phyloP scores from a whole-genome alignment of 108 stramenopile species.

The Cyclotella choctawhatcheeana region DNA sequence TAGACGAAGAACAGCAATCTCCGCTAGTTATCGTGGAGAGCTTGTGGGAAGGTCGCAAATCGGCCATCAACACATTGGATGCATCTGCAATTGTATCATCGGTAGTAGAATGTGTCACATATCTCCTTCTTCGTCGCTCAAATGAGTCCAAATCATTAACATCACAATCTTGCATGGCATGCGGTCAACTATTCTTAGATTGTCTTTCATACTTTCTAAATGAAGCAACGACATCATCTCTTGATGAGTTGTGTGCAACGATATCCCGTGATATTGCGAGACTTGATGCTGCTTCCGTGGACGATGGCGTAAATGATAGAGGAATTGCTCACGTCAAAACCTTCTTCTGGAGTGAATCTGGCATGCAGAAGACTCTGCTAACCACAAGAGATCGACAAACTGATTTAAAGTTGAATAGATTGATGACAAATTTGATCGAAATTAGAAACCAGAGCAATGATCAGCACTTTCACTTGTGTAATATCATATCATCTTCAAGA shows the following conservation, averaged over 20 bases:
- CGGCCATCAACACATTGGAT: slow-evolving; percentile 56
- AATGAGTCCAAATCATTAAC: slow-evolving; percentile 16
- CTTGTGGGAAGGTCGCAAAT: slow-evolving; percentile 70
- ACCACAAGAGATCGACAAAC: slow-evolving; percentile 17
- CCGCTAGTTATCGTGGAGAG: slow-evolving; percentile 41
- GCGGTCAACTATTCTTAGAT: slow-evolving; percentile 40
- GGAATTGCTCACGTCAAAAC: slow-evolving; percentile 34
- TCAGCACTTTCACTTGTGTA: not conserved
- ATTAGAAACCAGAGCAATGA: not conserved
- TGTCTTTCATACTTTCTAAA: slow-evolving; percentile 33
- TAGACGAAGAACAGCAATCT: slow-evolving; percentile 8
- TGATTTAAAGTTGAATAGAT: slow-evolving; percentile 11
- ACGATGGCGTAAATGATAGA: slow-evolving; percentile 11
- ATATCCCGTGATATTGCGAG: slow-evolving; percentile 35
- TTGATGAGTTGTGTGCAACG: slow-evolving; percentile 39
- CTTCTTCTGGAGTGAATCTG: slow-evolving; percentile 43
- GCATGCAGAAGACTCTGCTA: slow-evolving; percentile 24
- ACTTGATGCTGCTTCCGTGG: slow-evolving; percentile 21
- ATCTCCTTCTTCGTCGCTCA: slow-evolving; percentile 54
- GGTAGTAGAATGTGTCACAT: slow-evolving; percentile 73
- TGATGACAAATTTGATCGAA: slow-evolving; percentile 10
- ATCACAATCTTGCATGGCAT: slow-evolving; percentile 13
- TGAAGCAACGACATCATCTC: slow-evolving; percentile 29
- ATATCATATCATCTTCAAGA: slow-evolving; percentile 25
- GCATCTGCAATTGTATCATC: slow-evolving; percentile 57